Base-by-base conservation (phyloP, 805 yeast species). In the Candida ulmi region DNA sequence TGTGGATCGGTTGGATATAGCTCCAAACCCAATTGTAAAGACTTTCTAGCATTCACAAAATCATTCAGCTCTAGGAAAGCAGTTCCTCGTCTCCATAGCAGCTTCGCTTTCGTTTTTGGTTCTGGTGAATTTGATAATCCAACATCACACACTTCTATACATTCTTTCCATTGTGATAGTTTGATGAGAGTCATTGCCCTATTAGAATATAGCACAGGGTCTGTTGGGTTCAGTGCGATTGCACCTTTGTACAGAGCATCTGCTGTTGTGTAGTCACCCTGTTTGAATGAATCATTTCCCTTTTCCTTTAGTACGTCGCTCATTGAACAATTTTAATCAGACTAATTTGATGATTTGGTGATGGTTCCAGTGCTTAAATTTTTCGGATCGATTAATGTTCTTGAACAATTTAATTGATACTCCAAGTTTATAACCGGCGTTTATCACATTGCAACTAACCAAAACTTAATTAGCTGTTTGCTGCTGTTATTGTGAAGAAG, bases 151-250 rank as follows among this genome's bases (percentile, higher is more conserved):
- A 74, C 78, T 16, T 57, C 54, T 3, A 72, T 50, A 3, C 81
- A 85, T 15, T 71, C 59, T 3, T 57, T 49, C 68, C 72, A 78
- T 25, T 71, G 69, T 6, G 62, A 50, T 4, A 78, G 54, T 41
- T 78, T 77, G 30, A 82, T 54, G 45, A 72, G 68, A n/a, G 86
- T 68, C 65, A 78, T 77, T 0, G 93, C 83, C 33, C 83, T 61
- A 52, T 84, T 84, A n/a, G 90, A 73, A 52, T 69, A 78, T 1
- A 78, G 61, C 0, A 80, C 69, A 0, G 88, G 71, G 43, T 77
- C 74, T 0, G 47, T 28, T 0, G 78, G 70, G 36, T 74, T 74
- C 15, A 66, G 25, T 8, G 59, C 59, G 28, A 80, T 65, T 3
- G 90, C 88, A 36, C 72, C 70, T 11, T 74, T 56, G 55, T 84